Conservation (phyloP, 345 rosid genomes). For the Syzygium aromaticum region DNA sequence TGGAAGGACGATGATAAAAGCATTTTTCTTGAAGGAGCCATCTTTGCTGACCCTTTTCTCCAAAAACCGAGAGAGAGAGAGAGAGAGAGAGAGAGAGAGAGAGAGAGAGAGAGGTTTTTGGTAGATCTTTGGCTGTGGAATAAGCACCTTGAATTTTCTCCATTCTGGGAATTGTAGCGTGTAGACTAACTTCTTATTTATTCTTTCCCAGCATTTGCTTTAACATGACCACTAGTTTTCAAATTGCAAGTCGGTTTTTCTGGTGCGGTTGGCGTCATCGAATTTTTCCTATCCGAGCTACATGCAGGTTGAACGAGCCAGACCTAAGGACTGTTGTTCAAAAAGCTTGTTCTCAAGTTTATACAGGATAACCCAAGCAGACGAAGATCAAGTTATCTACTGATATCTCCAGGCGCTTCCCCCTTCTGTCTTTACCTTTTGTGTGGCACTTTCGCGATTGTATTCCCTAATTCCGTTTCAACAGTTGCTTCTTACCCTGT, state of each 20-base stretch:
- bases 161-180: neutral
- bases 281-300: conserved; percentile 73
- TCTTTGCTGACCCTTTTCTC: neutral
- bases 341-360: conserved; percentile 58
- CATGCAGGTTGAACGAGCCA: conserved; percentile 68
- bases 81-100: neutral
- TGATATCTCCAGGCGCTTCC: neutral
- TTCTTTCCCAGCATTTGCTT: neutral
- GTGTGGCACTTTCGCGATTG: neutral
- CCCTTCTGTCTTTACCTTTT: too few species aligned
- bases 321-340: conserved; percentile 48
- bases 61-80: neutral
- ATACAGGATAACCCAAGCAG: conserved; percentile 30
- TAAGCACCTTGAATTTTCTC: neutral
- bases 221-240: neutral
- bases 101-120: neutral
- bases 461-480: neutral
- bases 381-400: neutral
- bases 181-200: neutral
- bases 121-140: neutral
- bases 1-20: neutral
- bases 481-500: neutral
- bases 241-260: neutral
- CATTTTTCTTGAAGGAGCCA: neutral
- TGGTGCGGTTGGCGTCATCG: conserved; percentile 83